These are phyloP conservation scores for Cadophora malorum DNA, from an alignment of 2,329 filamentous ascomycete species.

Conservation along the genomic window DNA sequence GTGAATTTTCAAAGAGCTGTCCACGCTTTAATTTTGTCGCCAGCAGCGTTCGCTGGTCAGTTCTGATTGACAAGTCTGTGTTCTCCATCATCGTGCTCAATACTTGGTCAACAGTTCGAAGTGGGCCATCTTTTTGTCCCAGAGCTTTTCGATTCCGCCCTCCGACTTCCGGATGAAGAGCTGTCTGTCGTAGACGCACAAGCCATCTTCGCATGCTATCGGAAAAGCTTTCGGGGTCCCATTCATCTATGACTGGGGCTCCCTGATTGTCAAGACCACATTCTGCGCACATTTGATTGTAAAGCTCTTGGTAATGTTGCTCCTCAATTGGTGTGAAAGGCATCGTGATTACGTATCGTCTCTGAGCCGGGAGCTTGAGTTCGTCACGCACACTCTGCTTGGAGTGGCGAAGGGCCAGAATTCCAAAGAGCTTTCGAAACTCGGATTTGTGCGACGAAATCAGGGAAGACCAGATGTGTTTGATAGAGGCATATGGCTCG, in stretches of 20 bases:
- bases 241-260: constrained; percentile 68
- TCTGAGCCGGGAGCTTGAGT: constrained; percentile 80
- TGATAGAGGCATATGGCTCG: constrained; percentile 73
- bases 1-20: constrained; percentile 80
- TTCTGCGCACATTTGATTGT: constrained; percentile 75
- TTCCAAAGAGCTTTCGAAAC: constrained; percentile 73
- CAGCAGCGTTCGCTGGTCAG: constrained; percentile 73
- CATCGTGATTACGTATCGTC: constrained; percentile 84
- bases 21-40: constrained; percentile 70
- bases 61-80: constrained; percentile 69
- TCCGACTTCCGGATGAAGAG: constrained; percentile 84
- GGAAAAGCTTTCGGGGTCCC: constrained; percentile 65
- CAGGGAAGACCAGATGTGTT: constrained; percentile 72
- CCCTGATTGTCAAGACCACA: constrained; percentile 72
- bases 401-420: constrained; percentile 81
- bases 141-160: constrained; percentile 68
- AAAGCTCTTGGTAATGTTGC: constrained; percentile 81
- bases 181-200: constrained; percentile 78
- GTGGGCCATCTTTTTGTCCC: constrained; percentile 67
- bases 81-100: constrained; percentile 91
- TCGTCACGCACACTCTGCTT: constrained; percentile 83
- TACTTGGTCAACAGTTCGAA: constrained; percentile 86
- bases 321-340: constrained; percentile 92
- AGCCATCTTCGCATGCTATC: constrained; percentile 82
- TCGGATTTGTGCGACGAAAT: constrained; percentile 63